Evolutionary conservation across 495 filamentous ascomycete genomes (phyloP).

Genomic region (Penicillium pulvis): DNA sequence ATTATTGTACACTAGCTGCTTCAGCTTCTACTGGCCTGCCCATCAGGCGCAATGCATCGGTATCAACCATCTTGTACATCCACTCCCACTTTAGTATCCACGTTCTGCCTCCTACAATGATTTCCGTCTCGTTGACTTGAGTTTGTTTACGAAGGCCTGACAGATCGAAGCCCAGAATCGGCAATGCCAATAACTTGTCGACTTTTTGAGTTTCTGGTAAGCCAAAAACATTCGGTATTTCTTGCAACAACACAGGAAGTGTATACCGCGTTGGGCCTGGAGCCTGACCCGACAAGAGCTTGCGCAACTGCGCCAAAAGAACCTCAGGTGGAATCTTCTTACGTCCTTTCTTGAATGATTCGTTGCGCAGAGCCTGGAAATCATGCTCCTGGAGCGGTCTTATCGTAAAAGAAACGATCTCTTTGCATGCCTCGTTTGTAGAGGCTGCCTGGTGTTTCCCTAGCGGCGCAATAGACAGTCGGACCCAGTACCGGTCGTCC

Average conservation of each 20-base stretch:
- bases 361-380: slow-evolving; percentile 32
- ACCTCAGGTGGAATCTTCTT: slow-evolving; percentile 6
- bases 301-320: slow-evolving; percentile 6
- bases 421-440: not conserved
- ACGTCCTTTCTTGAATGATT: not conserved
- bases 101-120: slow-evolving; percentile 12
- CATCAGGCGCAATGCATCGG: slow-evolving; percentile 39
- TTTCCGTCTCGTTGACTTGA: slow-evolving; percentile 12
- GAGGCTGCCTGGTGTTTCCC: not conserved
- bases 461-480: slow-evolving; percentile 37
- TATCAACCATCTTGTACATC: slow-evolving; percentile 49
- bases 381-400: slow-evolving; percentile 54
- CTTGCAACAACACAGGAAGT: slow-evolving; percentile 36
- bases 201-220: slow-evolving; percentile 5
- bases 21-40: slow-evolving; percentile 26
- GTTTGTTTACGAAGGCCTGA: slow-evolving; percentile 8
- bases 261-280: slow-evolving; percentile 40
- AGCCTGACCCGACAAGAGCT: slow-evolving; percentile 23
- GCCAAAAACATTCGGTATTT: not conserved
- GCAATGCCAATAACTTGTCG: slow-evolving; percentile 32
- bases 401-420: slow-evolving; percentile 33
- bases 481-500: slow-evolving; percentile 86
- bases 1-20: slow-evolving; percentile 34
- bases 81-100: slow-evolving; percentile 43
- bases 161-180: slow-evolving; percentile 30